A percentile compares a stretch with the other conserved stretches of the same genome.
phyloP scores from a whole-genome alignment of 225 moss, liverwort and hornwort species.

The Anthoceros angustus region DNA sequence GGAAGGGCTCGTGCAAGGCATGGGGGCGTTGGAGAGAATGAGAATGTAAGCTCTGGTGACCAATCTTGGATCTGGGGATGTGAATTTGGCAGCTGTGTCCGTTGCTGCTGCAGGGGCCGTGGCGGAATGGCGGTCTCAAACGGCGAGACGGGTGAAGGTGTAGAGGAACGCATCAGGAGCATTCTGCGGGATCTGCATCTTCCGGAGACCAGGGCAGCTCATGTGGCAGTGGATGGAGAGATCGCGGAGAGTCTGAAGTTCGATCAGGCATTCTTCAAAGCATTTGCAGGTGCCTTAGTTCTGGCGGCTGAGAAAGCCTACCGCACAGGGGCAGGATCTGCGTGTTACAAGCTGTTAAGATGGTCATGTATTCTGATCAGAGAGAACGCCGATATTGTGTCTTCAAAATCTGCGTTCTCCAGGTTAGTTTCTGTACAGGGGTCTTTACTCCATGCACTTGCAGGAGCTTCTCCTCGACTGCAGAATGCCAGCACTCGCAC shows the following conservation, averaged over 20 bases:
- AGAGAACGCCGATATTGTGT: slow-evolving; percentile 50
- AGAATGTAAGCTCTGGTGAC: too few species aligned
- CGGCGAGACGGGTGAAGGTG: not conserved
- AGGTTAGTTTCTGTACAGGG: slow-evolving; percentile 71
- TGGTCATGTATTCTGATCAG: slow-evolving; percentile 77
- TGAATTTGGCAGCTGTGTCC: too few species aligned
- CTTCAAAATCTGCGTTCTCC: slow-evolving; percentile 60
- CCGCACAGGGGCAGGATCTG: slow-evolving; percentile 39
- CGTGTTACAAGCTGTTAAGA: slow-evolving; percentile 69
- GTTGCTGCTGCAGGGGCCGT: too few species aligned
- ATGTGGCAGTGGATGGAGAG: slow-evolving; percentile 60
- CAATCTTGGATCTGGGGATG: too few species aligned
- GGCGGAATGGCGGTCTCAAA: not conserved
- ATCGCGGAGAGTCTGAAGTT: slow-evolving; percentile 35
- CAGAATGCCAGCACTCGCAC: slow-evolving; percentile 42
- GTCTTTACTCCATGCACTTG: slow-evolving; percentile 46
- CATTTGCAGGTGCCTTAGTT: slow-evolving; percentile 68
- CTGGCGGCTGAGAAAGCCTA: slow-evolving; percentile 50
- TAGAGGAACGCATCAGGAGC: slow-evolving; percentile 19
- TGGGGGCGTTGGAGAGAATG: too few species aligned
- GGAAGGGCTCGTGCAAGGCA: too few species aligned
- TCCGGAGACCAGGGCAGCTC: slow-evolving; percentile 36
- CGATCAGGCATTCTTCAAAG: slow-evolving; percentile 64
- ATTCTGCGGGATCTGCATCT: slow-evolving; percentile 25
- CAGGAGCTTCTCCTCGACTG: slow-evolving; percentile 42